Base-by-base conservation (phyloP, 306 rosid genomes). In the Lupinus albus region DNA sequence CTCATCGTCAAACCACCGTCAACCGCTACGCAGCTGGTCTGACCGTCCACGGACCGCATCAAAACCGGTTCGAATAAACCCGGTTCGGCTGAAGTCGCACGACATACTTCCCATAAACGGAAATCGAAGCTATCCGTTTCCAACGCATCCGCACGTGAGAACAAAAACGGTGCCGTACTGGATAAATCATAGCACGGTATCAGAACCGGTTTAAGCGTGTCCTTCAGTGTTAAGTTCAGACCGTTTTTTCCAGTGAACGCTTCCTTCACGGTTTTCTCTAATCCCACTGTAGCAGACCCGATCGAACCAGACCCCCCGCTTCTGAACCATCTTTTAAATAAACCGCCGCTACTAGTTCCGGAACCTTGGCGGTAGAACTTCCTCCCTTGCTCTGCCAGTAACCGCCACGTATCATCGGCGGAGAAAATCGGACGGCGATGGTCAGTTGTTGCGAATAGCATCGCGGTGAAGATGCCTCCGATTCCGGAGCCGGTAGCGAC, bases 61-160 rank as follows among this genome's bases (percentile, higher is more conserved):
- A 81, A 75, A 10, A 90, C 88, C 74, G 96, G 96, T 11, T 88
- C 91, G 39, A 89, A 86, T 45, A 79, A 12, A 25, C 81, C 95
- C 78, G 97, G 96, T 48, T 88, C 95, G 8, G 99, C 97, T 28
- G 97, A 80, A 46, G 99, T 94, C 39, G 99, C 99, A 0, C 93
- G 84, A 79, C 99, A 90, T 0, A 94, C 92, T 81, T 90, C 96
- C 97, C 99, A 90, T 20, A 94, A 90, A 11, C 84, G 82, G 84
- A 94, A 94, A 65, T 94, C 95, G 75, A 76, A 94, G 84, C 92
- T 85, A 7, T 90, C 96, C 41, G 93, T 88, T 68, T 90, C 99
- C 3, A 94, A 84, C 11, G 99, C 99, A 80, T 94, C 99, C 14
- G 99, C 99, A 9, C 99, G 79, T 16, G 99, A 94, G 81, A 94